Evolutionary conservation across 345 rosid genomes (phyloP).

Genomic region (Eucalyptus viminalis): DNA sequence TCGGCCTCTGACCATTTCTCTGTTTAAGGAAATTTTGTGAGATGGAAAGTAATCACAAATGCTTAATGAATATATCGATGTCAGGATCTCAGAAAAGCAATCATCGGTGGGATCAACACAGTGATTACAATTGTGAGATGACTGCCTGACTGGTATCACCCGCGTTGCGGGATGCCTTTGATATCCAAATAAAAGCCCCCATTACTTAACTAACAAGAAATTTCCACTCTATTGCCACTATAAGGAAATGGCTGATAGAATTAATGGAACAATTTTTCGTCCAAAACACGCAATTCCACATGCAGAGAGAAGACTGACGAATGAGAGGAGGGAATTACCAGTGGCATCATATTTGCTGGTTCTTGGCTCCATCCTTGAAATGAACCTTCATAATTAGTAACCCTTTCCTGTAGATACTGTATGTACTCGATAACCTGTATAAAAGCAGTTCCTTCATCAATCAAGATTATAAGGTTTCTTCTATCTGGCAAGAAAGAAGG

Average conservation of each 20-base stretch:
- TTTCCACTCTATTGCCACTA: not conserved
- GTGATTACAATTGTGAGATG: not conserved
- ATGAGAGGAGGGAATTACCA: slow-evolving; percentile 34
- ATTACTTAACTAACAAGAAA: not conserved
- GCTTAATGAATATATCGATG: too few relatives aligned
- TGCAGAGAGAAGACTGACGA: not conserved
- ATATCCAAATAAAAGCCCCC: not conserved
- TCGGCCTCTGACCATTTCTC: slow-evolving; percentile 35
- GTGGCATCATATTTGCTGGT: slow-evolving; percentile 46
- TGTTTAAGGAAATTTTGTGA: slow-evolving; percentile 10
- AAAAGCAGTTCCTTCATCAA: not conserved
- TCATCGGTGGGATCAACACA: not conserved
- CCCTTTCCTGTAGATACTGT: slow-evolving; percentile 83
- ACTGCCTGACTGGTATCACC: not conserved
- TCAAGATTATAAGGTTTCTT: not conserved
- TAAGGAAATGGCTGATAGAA: not conserved
- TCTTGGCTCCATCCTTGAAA: slow-evolving; percentile 73
- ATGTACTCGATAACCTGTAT: slow-evolving; percentile 86
- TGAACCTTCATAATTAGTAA: slow-evolving; percentile 56
- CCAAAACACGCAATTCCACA: not conserved
- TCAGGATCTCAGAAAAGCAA: not conserved
- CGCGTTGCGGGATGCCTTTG: not conserved
- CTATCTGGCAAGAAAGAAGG: not conserved
- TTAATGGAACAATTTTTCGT: not conserved
- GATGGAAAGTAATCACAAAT: not conserved